Percentiles rank a stretch among this genome's conserved stretches.
Conservation (phyloP, 768 basidiomycete genomes). For the Gloeopeniophorella convolvens region DNA sequence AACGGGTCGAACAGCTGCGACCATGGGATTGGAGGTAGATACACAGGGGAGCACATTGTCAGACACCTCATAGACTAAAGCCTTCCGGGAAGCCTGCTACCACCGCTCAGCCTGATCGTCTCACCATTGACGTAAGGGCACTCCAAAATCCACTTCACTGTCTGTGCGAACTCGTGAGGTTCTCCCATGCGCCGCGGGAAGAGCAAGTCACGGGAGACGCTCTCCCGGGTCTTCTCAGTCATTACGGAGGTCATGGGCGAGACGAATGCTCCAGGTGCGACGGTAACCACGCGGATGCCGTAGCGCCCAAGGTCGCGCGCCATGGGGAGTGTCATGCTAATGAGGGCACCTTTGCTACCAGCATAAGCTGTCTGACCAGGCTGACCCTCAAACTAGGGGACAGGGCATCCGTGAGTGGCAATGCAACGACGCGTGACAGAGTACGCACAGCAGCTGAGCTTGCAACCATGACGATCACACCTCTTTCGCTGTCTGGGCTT, state of each 20-base stretch:
- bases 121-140: conserved; percentile 31
- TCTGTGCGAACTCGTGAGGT: conserved; percentile 28
- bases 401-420: background rate
- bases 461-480: conserved; percentile 51
- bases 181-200: conserved; percentile 33
- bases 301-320: conserved; percentile 51
- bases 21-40: too few relatives aligned
- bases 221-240: conserved; percentile 22
- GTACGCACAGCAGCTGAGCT: conserved; percentile 41
- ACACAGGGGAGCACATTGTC: too few relatives aligned
- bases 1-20: too few relatives aligned
- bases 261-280: conserved; percentile 50
- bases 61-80: conserved; percentile 18
- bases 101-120: conserved; percentile 25
- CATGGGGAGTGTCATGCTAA: conserved; percentile 54
- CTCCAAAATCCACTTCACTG: conserved; percentile 28
- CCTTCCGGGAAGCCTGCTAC: conserved; percentile 21
- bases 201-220: conserved; percentile 22
- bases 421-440: background rate
- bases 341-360: conserved; percentile 49
- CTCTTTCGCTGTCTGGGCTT: conserved; percentile 45
- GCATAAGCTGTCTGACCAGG: conserved; percentile 53
- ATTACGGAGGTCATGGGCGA: conserved; percentile 33
- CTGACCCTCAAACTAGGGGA: conserved; percentile 45
- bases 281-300: conserved; percentile 46